Evolutionary conservation across 768 basidiomycete genomes (phyloP), one percentile per base, ranked within the genome.

Genomic region (Neoboletus magnificus): DNA sequence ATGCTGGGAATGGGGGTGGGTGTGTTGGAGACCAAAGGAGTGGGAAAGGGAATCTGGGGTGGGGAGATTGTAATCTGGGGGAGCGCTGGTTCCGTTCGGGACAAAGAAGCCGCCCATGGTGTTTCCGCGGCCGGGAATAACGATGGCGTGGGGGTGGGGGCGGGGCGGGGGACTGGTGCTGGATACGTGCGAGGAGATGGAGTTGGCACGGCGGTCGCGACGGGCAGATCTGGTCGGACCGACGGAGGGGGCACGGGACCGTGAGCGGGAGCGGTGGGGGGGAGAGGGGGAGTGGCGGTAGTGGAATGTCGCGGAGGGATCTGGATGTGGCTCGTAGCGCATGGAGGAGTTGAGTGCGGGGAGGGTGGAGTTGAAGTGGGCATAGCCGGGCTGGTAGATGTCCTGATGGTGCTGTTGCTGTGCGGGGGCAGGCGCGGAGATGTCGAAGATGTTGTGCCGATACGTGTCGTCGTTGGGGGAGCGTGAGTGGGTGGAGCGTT

Each of bases 391-490:
- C 18, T 66, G 65, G 55, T 71, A 67, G 49, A 66, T 63, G 43
- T 67, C 65, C 4, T 66, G 66, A 15, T 62, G 69, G 61, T 65
- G 71, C 20, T 65, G 68, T 35, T 71, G 68, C 60, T 73, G 67
- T 29, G 71, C 64, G 47, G 73, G 59, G 10, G 73, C 62, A 8
- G 78, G 78, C 1, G 81, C 78, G 48, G 82, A 81, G 64, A 85
- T 79, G 69, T 86, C 84, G 39, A 85, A 85, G 63, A 85, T 82
- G 71, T 82, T 79, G 74, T 83, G 83, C 50, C 73, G 71, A 56
- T 78, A 74, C 16, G 76, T 71, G 23, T 77, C 77, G 23, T 71
- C 74, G 62, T 75, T 70, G 43, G 72, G 72, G 9, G 66, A 74
- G 52, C 71, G 70, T 9, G 74, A 69, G 45, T 77, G 74, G n/a